These are phyloP conservation scores for Ambrosiella xylebori DNA, from an alignment of 2,329 filamentous ascomycete genomes.

Conservation along the genomic window DNA sequence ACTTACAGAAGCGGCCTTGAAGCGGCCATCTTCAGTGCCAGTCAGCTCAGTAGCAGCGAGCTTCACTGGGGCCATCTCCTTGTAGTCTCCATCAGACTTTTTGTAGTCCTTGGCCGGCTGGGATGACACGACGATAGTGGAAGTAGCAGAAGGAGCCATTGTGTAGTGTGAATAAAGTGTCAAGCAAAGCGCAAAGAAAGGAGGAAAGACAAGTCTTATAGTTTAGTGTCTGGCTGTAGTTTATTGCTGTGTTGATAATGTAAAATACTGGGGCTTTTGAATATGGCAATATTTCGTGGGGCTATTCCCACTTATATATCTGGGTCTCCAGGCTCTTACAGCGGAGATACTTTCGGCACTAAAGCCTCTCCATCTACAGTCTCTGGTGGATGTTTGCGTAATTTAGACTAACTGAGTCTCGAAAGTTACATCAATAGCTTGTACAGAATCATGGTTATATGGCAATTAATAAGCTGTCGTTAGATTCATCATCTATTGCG, in stretches of 20 bases:
- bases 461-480: neutral
- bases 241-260: too few relatives aligned
- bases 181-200: neutral
- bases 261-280: too few relatives aligned
- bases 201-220: neutral
- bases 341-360: too few relatives aligned
- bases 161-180: neutral
- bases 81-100: slow-evolving; percentile 12
- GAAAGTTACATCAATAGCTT: neutral
- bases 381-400: neutral
- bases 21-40: slow-evolving; percentile 8
- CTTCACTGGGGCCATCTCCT: slow-evolving; percentile 9
- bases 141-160: slow-evolving; percentile 12
- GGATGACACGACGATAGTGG: slow-evolving; percentile 1
- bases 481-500: neutral
- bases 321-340: too few relatives aligned
- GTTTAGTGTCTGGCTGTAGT: too few relatives aligned
- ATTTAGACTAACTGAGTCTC: neutral
- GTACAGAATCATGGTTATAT: neutral
- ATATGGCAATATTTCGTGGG: too few relatives aligned
- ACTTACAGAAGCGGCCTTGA: slow-evolving; percentile 10
- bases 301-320: too few relatives aligned
- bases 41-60: slow-evolving; percentile 10
- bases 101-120: slow-evolving; percentile 3
- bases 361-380: too few relatives aligned